Evolutionary conservation across 2,329 filamentous ascomycete genomes (phyloP).

Genomic region (Alternaria sp.): DNA sequence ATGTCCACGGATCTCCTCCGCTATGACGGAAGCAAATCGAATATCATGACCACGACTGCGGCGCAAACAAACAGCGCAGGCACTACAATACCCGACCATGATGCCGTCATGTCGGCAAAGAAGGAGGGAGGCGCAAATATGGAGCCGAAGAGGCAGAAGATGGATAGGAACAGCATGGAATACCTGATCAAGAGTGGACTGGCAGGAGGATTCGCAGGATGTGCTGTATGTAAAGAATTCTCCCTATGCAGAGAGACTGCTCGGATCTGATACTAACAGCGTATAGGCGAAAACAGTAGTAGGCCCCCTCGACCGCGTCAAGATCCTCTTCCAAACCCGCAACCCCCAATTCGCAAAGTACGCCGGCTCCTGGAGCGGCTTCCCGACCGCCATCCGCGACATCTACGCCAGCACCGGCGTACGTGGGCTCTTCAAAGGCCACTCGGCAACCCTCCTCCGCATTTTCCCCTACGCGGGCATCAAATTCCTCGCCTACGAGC

Average conservation of each 20-base stretch:
- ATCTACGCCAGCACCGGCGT: constrained; percentile 80
- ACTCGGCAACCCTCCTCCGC: constrained; percentile 89
- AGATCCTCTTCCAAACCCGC: constrained; percentile 96
- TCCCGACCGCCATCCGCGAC: constrained; percentile 80
- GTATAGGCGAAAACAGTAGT: constrained; percentile 90
- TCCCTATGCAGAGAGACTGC: not conserved
- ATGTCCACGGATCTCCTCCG: constrained; percentile 50
- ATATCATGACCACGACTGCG: constrained; percentile 43
- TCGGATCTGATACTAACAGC: constrained; percentile 11
- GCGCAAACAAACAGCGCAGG: constrained; percentile 28
- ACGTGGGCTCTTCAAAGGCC: constrained; percentile 84
- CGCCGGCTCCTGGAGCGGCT: constrained; percentile 84
- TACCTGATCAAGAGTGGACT: constrained; percentile 84
- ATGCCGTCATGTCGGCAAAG: constrained; percentile 55
- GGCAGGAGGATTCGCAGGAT: constrained; percentile 89
- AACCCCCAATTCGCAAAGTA: constrained; percentile 96
- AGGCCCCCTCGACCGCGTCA: constrained; percentile 93
- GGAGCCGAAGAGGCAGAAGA: constrained; percentile 41
- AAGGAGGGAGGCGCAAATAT: constrained; percentile 8
- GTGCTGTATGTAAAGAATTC: constrained; percentile 69
- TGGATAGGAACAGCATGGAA: constrained; percentile 76
- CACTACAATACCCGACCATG: constrained; percentile 54
- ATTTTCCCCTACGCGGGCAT: constrained; percentile 98
- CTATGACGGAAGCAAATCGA: constrained; percentile 42
- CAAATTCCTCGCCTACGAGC: constrained; percentile 97